These are phyloP conservation scores for Uronychia binucleata DNA, from an alignment of 73 alveolate genomes.

Conservation along the genomic window DNA sequence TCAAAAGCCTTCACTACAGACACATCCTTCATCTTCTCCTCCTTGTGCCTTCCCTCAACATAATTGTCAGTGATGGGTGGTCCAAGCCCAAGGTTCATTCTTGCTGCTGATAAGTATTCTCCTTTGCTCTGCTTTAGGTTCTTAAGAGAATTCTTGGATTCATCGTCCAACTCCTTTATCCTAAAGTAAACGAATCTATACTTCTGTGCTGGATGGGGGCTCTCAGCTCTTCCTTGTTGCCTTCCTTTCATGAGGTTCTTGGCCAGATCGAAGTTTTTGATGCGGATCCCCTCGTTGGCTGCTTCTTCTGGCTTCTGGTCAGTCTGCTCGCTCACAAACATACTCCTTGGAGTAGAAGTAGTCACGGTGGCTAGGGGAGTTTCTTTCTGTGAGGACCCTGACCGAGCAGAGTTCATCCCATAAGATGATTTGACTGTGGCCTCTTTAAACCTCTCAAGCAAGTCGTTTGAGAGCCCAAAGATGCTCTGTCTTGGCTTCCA, in stretches of 20 bases:
- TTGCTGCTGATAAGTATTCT: background rate
- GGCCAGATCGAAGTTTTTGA: slow-evolving; percentile 14
- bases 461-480: background rate
- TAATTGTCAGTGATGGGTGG: background rate
- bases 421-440: background rate
- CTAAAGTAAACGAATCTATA: too few relatives aligned
- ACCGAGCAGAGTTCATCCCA: too few relatives aligned
- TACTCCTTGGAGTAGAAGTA: background rate
- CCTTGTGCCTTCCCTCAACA: background rate
- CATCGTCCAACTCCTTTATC: background rate
- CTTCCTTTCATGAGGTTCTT: slow-evolving; percentile 30
- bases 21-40: background rate
- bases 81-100: background rate
- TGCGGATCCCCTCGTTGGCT: background rate
- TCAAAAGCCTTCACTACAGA: background rate
- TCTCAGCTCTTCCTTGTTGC: slow-evolving; percentile 19
- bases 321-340: background rate
- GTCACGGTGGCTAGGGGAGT: too few relatives aligned
- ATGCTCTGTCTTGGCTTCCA: background rate
- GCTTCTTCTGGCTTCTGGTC: background rate
- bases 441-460: background rate
- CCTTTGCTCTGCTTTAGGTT: background rate
- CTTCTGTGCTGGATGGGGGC: background rate
- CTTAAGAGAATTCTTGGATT: background rate
- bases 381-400: too few relatives aligned